Base-by-base conservation (phyloP, 306 rosid species). In the Rosa multiflora region DNA sequence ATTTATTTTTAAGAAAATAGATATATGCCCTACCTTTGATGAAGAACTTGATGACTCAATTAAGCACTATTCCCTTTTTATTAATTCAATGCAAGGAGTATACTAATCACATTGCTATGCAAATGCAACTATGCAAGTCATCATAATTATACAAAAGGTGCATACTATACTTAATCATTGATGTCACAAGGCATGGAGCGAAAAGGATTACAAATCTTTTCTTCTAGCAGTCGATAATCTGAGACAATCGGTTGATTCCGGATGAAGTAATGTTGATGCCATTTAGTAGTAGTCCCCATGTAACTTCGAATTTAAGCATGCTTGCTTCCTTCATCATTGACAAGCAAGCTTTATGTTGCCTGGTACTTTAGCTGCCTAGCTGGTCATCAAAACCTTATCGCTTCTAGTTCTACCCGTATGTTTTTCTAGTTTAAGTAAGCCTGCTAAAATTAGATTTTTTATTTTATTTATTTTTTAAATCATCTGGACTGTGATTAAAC, bases 321-420 rank as follows among this genome's bases (percentile, higher is more conserved):
- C 70, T 64, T 66, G 70, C 47, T 35, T 14, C 23, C 42, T 59
- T 62, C 40, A 62, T 29, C 29, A 59, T 59, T 23, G 35, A 3
- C 9, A 59, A 59, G 67, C 13, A 23, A 10, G 67, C 40, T 29
- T 12, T 32, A 12, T 14, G 13, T 64, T 64, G 70, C 43, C 15
- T 67, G 21, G 17, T 29, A 10, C 46, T 73, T 51, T 72, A 29
- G 44, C 29, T 26, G 29, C 29, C 1, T 26, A 26, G 29, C 62
- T 29, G 42, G 75, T 72, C 44, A 52, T 72, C 62, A 51, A 49
- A 72, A 32, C 70, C 70, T 64, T 35, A 6, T 64, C 42, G 44
- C 20, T 64, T 64, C n/a, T 14, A 35, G 35, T 47, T 17, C 21
- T 20, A 56, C 32, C 59, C n/a, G 1, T 4, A 47, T 56, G 35